Evolutionary conservation across 2,329 filamentous ascomycete species (phyloP).

Genomic region (Graphilbum ipis-grandicollis): DNA sequence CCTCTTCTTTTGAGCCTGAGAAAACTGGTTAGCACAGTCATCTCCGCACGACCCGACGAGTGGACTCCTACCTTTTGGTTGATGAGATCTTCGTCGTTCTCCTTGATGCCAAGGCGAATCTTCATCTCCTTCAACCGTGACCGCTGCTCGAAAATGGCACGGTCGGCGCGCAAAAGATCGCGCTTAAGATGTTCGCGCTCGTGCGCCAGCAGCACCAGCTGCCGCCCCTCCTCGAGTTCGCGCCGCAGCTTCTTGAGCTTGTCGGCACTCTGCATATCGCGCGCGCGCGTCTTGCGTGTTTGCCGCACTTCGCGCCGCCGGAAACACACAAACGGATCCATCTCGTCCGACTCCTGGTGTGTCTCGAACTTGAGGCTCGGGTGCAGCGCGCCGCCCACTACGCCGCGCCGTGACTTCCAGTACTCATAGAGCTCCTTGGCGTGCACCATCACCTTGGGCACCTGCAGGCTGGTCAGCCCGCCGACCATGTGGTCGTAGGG

Average conservation of each 20-base stretch:
- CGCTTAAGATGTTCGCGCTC: constrained; percentile 67
- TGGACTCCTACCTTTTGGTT: constrained; percentile 62
- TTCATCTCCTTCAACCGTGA: constrained; percentile 75
- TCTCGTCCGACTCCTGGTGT: constrained; percentile 83
- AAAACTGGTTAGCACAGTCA: neutral
- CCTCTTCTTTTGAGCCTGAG: constrained; percentile 55
- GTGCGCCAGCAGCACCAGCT: constrained; percentile 60
- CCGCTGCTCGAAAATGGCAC: constrained; percentile 67
- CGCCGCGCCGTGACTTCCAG: constrained; percentile 60
- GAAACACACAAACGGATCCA: constrained; percentile 97
- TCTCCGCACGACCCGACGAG: constrained; percentile 1
- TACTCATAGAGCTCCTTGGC: constrained; percentile 76
- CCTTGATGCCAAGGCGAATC: constrained; percentile 73
- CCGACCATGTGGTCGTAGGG: constrained; percentile 61
- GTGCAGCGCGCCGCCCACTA: constrained; percentile 54
- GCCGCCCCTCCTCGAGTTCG: constrained; percentile 77
- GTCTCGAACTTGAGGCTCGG: constrained; percentile 83
- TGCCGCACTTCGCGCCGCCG: constrained; percentile 84
- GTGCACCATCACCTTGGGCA: constrained; percentile 32
- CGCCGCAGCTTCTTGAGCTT: constrained; percentile 82
- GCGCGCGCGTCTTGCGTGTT: constrained; percentile 82
- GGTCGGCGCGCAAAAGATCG: constrained; percentile 59
- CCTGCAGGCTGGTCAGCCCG: constrained; percentile 36
- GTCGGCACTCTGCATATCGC: constrained; percentile 86
- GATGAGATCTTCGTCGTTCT: constrained; percentile 83